These are phyloP conservation scores for Aspergillus saccharolyticus DNA, from an alignment of 495 filamentous ascomycete species.

Conservation along the genomic window DNA sequence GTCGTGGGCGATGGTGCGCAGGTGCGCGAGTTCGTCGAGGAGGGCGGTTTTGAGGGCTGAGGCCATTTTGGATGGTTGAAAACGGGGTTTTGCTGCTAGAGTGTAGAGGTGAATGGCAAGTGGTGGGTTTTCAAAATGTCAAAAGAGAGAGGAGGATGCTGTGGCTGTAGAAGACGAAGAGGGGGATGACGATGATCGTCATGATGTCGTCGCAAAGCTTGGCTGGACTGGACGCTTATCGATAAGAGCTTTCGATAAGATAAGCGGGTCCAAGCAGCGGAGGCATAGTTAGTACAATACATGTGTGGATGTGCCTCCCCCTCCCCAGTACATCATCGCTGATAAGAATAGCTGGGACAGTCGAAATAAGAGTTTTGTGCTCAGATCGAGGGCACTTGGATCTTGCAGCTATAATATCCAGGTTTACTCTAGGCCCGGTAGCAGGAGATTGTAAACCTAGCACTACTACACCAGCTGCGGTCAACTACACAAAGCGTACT, in stretches of 20 bases:
- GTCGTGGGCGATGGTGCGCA: slow-evolving; percentile 49
- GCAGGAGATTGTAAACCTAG: too few species aligned
- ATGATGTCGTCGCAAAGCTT: background rate
- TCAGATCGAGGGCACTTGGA: too few species aligned
- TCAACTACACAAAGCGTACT: too few species aligned
- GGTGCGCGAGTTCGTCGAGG: slow-evolving; percentile 33
- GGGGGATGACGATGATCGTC: background rate
- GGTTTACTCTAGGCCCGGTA: too few species aligned
- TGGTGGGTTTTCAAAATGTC: background rate
- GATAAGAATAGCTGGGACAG: too few species aligned
- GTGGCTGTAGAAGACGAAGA: background rate
- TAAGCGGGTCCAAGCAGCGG: background rate
- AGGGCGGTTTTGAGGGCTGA: slow-evolving; percentile 40
- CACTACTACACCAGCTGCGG: too few species aligned
- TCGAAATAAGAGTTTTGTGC: too few species aligned
- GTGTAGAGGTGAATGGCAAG: background rate
- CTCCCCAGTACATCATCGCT: too few species aligned
- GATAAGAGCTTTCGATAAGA: background rate
- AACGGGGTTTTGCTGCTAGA: background rate
- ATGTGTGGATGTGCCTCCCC: too few species aligned
- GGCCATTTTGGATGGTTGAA: slow-evolving; percentile 25
- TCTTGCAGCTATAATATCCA: too few species aligned
- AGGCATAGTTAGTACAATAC: too few species aligned
- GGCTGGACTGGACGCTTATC: background rate
- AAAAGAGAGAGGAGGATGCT: too few species aligned